phyloP scores from a whole-genome alignment of 2,329 filamentous ascomycete genomes.

The Paracoccidioides lutzii region DNA sequence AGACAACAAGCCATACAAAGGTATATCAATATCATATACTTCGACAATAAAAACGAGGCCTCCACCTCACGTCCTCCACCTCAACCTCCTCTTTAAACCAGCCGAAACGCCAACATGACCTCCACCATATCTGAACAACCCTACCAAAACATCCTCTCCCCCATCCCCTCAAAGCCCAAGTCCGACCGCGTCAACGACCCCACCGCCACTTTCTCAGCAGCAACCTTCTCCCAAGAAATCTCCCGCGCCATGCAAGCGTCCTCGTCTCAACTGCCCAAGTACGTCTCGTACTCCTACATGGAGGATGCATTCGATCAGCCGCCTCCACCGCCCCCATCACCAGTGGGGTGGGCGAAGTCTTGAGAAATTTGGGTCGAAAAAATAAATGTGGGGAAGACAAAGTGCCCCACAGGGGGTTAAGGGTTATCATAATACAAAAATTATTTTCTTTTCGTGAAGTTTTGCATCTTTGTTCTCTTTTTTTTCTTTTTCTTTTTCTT shows the following conservation, averaged over 20 bases:
- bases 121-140: not conserved
- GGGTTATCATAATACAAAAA: too few relatives aligned
- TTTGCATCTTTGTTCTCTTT: too few relatives aligned
- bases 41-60: not conserved
- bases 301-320: not conserved
- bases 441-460: too few relatives aligned
- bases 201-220: not conserved
- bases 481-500: too few relatives aligned
- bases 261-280: conserved; percentile 1
- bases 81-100: not conserved
- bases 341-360: not conserved
- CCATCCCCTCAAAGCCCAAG: not conserved
- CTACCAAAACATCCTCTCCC: not conserved
- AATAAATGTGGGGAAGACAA: too few relatives aligned
- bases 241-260: conserved; percentile 4
- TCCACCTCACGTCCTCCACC: not conserved
- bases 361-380: not conserved
- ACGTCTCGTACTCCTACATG: not conserved
- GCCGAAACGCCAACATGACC: not conserved
- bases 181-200: not conserved
- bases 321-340: conserved; percentile 1
- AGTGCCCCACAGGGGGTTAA: too few relatives aligned
- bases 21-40: too few relatives aligned
- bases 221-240: conserved; percentile 3
- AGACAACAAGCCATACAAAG: too few relatives aligned